These are phyloP conservation scores for Fusarium annulatum DNA, from an alignment of 2,329 filamentous ascomycete genomes.

Conservation along the genomic window DNA sequence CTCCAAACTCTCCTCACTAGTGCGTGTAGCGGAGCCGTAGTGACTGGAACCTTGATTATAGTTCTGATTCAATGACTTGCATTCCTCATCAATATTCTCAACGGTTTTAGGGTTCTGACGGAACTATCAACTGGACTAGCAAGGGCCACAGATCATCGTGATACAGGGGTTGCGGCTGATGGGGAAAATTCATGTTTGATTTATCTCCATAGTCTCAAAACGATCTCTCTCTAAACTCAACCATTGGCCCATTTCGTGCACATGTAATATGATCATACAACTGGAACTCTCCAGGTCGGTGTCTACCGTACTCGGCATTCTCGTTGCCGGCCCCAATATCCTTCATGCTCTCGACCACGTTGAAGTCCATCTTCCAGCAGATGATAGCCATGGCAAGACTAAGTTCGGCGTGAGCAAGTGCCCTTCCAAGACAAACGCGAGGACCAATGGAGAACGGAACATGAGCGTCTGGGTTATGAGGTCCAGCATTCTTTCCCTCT, in stretches of 20 bases:
- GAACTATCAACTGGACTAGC: not conserved
- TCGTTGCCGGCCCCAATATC: conserved; percentile 1
- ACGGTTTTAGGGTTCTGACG: not conserved
- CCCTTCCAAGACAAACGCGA: not conserved
- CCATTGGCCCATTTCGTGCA: not conserved
- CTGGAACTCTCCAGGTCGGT: not conserved
- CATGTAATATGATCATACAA: not conserved
- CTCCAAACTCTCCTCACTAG: not conserved
- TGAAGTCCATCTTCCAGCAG: conserved; percentile 1
- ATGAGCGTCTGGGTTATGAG: not conserved
- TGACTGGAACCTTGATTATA: not conserved
- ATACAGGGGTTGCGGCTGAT: not conserved
- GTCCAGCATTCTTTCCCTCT: not conserved
- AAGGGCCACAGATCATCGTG: not conserved
- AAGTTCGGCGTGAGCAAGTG: not conserved
- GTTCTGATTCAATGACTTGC: not conserved
- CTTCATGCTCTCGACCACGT: not conserved
- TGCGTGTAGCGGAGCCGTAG: not conserved
- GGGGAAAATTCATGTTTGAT: not conserved
- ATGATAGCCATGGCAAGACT: conserved; percentile 2
- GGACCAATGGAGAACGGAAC: not conserved
- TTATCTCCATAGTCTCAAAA: not conserved
- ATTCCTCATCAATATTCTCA: not conserved
- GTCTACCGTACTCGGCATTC: not conserved
- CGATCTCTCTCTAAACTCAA: not conserved